A percentile compares a stretch with the other conserved stretches of the same genome.
phyloP scores from a whole-genome alignment of 1,284 basidiomycete genomes.

The Tylopilus orsonianus region DNA sequence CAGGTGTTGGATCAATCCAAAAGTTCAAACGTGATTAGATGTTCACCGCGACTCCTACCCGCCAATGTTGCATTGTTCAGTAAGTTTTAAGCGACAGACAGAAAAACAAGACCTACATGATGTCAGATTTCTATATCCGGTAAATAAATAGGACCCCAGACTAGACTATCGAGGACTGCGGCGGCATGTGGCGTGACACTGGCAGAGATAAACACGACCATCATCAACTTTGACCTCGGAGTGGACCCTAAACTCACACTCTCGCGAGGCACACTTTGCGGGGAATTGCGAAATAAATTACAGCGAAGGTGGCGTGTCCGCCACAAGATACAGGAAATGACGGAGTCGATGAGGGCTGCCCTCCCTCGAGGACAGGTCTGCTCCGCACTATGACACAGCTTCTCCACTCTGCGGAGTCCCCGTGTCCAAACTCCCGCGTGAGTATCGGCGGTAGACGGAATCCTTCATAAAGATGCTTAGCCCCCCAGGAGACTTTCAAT shows the following conservation, averaged over 20 bases:
- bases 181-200: conserved; percentile 11
- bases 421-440: conserved; percentile 3
- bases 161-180: neutral
- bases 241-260: conserved; percentile 5
- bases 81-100: neutral
- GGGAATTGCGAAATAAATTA: neutral
- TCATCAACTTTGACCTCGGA: neutral
- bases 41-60: too few species aligned
- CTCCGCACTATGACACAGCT: neutral
- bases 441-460: neutral
- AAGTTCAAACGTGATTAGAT: too few species aligned
- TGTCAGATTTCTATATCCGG: too few species aligned
- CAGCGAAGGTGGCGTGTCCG: neutral
- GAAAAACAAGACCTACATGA: neutral
- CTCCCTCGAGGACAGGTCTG: neutral
- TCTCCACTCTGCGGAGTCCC: neutral
- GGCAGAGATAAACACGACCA: conserved; percentile 15
- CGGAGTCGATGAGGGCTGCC: neutral
- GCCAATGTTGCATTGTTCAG: too few species aligned
- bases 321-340: neutral
- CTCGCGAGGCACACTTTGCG: neutral
- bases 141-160: neutral
- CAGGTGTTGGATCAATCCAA: too few species aligned
- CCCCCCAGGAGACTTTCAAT: neutral
- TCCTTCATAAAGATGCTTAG: neutral